Conservation (phyloP, 225 moss, liverwort and hornwort species). For the Bryum argenteum region DNA sequence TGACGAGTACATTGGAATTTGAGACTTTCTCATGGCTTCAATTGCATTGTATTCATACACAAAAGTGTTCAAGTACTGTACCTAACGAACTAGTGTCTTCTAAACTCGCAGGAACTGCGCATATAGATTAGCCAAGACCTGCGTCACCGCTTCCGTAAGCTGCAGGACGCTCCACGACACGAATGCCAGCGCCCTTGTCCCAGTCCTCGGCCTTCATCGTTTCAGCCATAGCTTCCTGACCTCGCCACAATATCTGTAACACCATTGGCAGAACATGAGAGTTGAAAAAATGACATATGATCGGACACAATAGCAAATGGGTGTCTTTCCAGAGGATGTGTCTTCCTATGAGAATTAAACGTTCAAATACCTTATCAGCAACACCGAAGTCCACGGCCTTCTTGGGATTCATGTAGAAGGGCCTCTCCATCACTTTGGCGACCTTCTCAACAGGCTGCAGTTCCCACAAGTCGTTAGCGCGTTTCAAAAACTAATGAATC, state of each 20-base stretch:
- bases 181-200: conserved; percentile 97
- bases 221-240: conserved; percentile 99
- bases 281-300: background rate
- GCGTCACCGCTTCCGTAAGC: conserved; percentile 40
- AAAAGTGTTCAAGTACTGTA: conserved; percentile 27
- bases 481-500: conserved; percentile 5
- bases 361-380: conserved; percentile 81
- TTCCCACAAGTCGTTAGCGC: background rate
- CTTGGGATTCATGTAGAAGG: conserved; percentile 98
- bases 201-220: conserved; percentile 93
- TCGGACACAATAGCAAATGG: background rate
- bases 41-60: conserved; percentile 40
- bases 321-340: background rate
- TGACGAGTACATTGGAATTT: conserved; percentile 4
- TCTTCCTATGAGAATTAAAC: background rate
- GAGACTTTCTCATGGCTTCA: conserved; percentile 4
- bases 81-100: conserved; percentile 20
- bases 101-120: conserved; percentile 21
- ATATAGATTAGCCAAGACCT: conserved; percentile 29
- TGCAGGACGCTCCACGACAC: conserved; percentile 89
- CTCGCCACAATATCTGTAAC: conserved; percentile 92
- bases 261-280: conserved; percentile 6
- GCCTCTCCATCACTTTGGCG: conserved; percentile 96
- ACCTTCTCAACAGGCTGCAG: conserved; percentile 91
- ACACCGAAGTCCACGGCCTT: conserved; percentile 99